Conservation (phyloP, 352 stramenopile species). For the Phytophthora pseudosyringae region DNA sequence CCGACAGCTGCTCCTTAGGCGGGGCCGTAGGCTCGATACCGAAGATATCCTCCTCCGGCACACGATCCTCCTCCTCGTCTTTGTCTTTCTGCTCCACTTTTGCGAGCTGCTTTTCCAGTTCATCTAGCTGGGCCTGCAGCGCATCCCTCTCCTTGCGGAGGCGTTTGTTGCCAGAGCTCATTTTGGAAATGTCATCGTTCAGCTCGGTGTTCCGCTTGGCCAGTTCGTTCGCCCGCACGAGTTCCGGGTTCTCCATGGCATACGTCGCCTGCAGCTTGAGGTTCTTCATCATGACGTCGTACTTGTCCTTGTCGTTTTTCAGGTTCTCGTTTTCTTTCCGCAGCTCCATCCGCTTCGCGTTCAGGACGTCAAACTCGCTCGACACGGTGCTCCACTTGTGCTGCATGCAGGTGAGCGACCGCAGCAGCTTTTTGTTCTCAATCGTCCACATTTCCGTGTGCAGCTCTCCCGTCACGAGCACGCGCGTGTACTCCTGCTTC, state of each 20-base stretch:
- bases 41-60: conserved; percentile 81
- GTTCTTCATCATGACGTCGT: conserved; percentile 81
- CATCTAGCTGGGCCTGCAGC: conserved; percentile 71
- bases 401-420: conserved; percentile 54
- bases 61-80: conserved; percentile 60
- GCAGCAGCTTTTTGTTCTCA: conserved; percentile 83
- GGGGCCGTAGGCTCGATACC: conserved; percentile 69
- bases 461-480: conserved; percentile 82
- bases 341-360: conserved; percentile 59
- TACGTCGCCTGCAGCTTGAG: conserved; percentile 77
- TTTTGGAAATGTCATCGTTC: conserved; percentile 85
- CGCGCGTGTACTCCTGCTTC: conserved; percentile 81
- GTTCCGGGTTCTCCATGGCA: conserved; percentile 80
- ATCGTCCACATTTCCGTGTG: conserved; percentile 88
- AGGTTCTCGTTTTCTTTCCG: conserved; percentile 81
- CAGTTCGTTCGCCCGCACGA: conserved; percentile 80
- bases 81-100: conserved; percentile 61
- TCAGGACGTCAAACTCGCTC: conserved; percentile 72
- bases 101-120: conserved; percentile 69
- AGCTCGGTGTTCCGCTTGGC: conserved; percentile 75
- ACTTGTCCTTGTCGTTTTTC: conserved; percentile 76
- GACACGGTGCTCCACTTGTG: conserved; percentile 81
- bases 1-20: conserved; percentile 60
- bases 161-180: conserved; percentile 85
- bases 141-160: conserved; percentile 79